Percentiles rank a stretch among this genome's conserved stretches.
These are phyloP conservation scores for Yarrowia keelungensis DNA, from an alignment of 805 yeast species.

Conservation along the genomic window DNA sequence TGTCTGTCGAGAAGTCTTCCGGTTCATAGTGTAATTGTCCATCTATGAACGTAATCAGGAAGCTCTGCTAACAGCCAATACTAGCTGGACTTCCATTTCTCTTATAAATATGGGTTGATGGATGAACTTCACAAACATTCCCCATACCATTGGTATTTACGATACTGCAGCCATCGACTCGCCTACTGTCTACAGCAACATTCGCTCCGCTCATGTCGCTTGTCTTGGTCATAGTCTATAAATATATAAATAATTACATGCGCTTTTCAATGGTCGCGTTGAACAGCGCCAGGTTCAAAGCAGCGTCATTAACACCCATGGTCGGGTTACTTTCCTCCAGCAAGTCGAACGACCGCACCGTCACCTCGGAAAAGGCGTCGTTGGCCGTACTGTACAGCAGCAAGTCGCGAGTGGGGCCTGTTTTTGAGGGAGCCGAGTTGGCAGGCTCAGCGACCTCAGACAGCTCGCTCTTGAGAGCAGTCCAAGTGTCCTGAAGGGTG, in stretches of 20 bases:
- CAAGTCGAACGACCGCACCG: constrained; percentile 60
- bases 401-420: constrained; percentile 42
- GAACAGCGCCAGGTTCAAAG: constrained; percentile 61
- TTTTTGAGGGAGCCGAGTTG: constrained; percentile 17
- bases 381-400: constrained; percentile 47
- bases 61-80: too few relatives aligned
- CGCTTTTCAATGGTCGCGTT: constrained; percentile 59
- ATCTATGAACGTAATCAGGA: too few relatives aligned
- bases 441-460: constrained; percentile 33
- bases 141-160: too few relatives aligned
- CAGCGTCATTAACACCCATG: constrained; percentile 59
- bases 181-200: too few relatives aligned
- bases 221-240: not conserved
- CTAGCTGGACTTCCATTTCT: too few relatives aligned
- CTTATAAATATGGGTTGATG: too few relatives aligned
- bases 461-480: constrained; percentile 20
- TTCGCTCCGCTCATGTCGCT: too few relatives aligned
- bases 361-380: constrained; percentile 51
- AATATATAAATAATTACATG: constrained; percentile 44
- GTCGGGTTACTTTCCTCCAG: constrained; percentile 63
- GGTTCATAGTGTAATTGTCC: too few relatives aligned
- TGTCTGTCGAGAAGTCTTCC: too few relatives aligned
- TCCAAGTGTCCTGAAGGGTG: constrained; percentile 31
- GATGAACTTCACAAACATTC: too few relatives aligned
- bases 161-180: too few relatives aligned